Base-by-base conservation (phyloP, 2,329 filamentous ascomycete genomes). In the Dactylellina leptospora region DNA sequence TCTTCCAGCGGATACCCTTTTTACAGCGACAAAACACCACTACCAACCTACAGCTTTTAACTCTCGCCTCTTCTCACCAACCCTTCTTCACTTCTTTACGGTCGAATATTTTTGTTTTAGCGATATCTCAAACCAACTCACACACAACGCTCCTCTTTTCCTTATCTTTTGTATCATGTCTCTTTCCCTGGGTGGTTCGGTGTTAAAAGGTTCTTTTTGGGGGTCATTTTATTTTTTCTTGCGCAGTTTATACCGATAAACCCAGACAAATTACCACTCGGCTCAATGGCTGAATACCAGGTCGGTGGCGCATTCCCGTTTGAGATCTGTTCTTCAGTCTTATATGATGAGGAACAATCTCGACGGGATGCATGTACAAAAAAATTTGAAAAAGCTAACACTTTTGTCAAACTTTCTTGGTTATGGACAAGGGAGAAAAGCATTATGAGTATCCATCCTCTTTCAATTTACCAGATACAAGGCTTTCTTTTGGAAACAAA, bases 261-360 rank as follows among this genome's bases (percentile, higher is more conserved):
- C 45, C 53, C 68, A 36, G 28, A 56, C 58, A 63, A 62, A 50
- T 45, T 48, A 38, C 47, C 58, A 40, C 45, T 58, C 68, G 59
- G 54, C 54, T 27, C 58, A 70, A 62, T 72, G 68, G 68, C 59
- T 60, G 60, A 72, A 72, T 64, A 72, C 53, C 68, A 63, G 60
- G 45, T 72, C 59, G 59, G 54, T 45, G 68, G 60, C 20, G 61
- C 56, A 53, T 59, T 40, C 53, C 55, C 16, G 38, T 40, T n/a
- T 48, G 30, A n/a, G 11, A n/a, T 38, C 42, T 22, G 13, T 44
- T 51, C n/a, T n/a, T n/a, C n/a, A n/a, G n/a, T n/a, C n/a, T n/a
- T n/a, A n/a, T n/a, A n/a, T n/a, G n/a, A n/a, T n/a, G n/a, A n/a
- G n/a, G n/a, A n/a, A n/a, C n/a, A n/a, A n/a, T n/a, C n/a, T n/a